A percentile compares a stretch with the other conserved stretches of the same genome.
Conservation (phyloP, 352 stramenopile genomes). For the Pythium sp. region DNA sequence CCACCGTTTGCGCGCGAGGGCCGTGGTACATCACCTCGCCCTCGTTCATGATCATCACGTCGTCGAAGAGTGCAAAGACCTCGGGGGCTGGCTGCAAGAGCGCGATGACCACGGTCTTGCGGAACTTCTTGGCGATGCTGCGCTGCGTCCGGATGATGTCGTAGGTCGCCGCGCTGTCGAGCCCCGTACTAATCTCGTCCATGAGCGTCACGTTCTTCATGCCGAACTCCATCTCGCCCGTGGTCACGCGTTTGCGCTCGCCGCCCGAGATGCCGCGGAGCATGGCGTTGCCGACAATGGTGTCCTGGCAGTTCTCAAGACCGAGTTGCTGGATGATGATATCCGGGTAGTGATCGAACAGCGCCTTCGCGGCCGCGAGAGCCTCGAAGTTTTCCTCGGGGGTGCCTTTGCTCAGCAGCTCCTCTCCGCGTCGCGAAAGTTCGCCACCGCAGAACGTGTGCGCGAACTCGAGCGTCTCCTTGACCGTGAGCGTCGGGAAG, state of each 20-base stretch:
- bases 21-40: slow-evolving; percentile 42
- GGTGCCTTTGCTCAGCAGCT: slow-evolving; percentile 32
- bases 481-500: slow-evolving; percentile 71
- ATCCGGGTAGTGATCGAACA: slow-evolving; percentile 10
- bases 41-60: slow-evolving; percentile 48
- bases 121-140: slow-evolving; percentile 44
- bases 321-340: slow-evolving; percentile 13
- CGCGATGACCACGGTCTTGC: slow-evolving; percentile 60
- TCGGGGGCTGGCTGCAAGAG: slow-evolving; percentile 75
- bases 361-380: slow-evolving; percentile 1
- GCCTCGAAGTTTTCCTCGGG: slow-evolving; percentile 20
- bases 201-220: slow-evolving; percentile 72
- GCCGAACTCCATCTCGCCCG: slow-evolving; percentile 71
- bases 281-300: slow-evolving; percentile 28
- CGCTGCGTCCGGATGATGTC: slow-evolving; percentile 57
- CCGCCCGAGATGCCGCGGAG: slow-evolving; percentile 57
- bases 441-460: slow-evolving; percentile 34
- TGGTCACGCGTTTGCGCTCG: slow-evolving; percentile 61
- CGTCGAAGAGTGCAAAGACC: slow-evolving; percentile 53
- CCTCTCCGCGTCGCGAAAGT: slow-evolving; percentile 8
- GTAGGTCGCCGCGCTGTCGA: slow-evolving; percentile 55
- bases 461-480: slow-evolving; percentile 52
- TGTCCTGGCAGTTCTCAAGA: slow-evolving; percentile 13
- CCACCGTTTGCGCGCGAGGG: slow-evolving; percentile 13
- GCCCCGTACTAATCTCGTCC: slow-evolving; percentile 69